Conservation (phyloP, 2,329 filamentous ascomycete species). For the Epichloe amarillans region DNA sequence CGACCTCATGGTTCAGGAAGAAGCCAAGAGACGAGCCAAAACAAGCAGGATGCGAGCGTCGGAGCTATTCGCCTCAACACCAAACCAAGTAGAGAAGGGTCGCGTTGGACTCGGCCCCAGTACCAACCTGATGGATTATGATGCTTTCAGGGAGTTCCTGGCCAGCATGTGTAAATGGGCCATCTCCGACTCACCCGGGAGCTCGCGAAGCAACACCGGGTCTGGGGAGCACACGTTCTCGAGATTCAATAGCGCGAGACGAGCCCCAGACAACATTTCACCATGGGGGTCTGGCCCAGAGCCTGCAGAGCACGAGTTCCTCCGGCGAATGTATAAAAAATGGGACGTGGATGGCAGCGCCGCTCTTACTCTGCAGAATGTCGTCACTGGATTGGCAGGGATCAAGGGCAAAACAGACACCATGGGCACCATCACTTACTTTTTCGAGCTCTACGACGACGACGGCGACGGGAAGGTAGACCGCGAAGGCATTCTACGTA, state of each 20-base stretch:
- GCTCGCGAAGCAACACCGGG: slow-evolving; percentile 34
- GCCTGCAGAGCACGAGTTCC: slow-evolving; percentile 89
- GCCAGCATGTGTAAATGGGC: slow-evolving; percentile 88
- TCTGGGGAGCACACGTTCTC: slow-evolving; percentile 42
- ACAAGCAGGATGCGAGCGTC: slow-evolving; percentile 33
- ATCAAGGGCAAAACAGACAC: slow-evolving; percentile 93
- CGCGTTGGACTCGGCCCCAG: slow-evolving; percentile 80
- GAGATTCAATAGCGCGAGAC: slow-evolving; percentile 45
- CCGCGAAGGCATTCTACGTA: slow-evolving; percentile 84
- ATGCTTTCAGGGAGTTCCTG: slow-evolving; percentile 87
- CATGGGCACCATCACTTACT: slow-evolving; percentile 95
- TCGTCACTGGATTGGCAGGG: slow-evolving; percentile 77
- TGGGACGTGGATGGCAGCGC: slow-evolving; percentile 74
- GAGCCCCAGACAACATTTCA: slow-evolving; percentile 28
- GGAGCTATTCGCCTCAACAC: slow-evolving; percentile 22
- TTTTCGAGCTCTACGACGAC: slow-evolving; percentile 95
- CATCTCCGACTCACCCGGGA: slow-evolving; percentile 67
- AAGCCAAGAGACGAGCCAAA: slow-evolving; percentile 53
- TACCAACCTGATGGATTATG: slow-evolving; percentile 91
- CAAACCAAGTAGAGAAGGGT: slow-evolving; percentile 59
- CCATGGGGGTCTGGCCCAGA: slow-evolving; percentile 45
- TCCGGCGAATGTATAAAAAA: slow-evolving; percentile 71
- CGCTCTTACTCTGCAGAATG: slow-evolving; percentile 77
- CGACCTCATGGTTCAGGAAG: slow-evolving; percentile 62
- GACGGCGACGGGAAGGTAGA: slow-evolving; percentile 84